Base-by-base conservation (phyloP, 495 filamentous ascomycete genomes). In the Chaetomium cochliodes region DNA sequence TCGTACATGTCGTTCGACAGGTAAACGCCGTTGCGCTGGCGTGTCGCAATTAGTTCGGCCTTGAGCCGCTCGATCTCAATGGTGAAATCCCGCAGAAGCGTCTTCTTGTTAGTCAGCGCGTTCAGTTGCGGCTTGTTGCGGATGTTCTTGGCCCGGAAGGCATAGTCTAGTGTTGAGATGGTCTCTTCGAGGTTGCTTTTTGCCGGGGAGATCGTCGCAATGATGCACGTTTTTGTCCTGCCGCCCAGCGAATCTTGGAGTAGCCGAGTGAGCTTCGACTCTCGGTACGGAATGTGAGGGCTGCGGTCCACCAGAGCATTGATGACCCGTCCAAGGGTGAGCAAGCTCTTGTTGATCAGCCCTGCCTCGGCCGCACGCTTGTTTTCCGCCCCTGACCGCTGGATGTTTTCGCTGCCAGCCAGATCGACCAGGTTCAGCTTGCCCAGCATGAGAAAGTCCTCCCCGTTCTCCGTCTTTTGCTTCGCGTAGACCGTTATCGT, bases 61-160 rank as follows among this genome's bases (percentile, higher is more conserved):
- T 96, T 96, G 49, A 98, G 83, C 70, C 89, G 92, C 75, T 98
- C 91, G 60, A 98, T 96, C 69, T 98, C 96, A n/a, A 83, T 76
- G 0, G 96, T 93, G 65, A 96, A 96, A 59, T 98, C 96, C 30
- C 84, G 85, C 0, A 98, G 84, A 22, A 98, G 76, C 5, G 91
- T 96, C 74, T 93, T 93, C 75, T 98, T 98, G 20, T 90, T 92
- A 60, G 97, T 85, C 70, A 90, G 84, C 37, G 90, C 89, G 74
- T 98, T 98, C 69, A 96, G 84, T 71, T 98, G 94, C 5, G 94
- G 94, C 74, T 97, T 97, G 74, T 98, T 98, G 23, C 91, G 89
- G 66, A 98, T 98, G 70, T 98, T 97, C 79, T 98, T 98, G 3
- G 96, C 94, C 23, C 94, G 85, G 73, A 97, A 96, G 12, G 94